Evolutionary conservation across 1,284 basidiomycete species (phyloP).

Genomic region (Erythrobasidium hasegawianum): DNA sequence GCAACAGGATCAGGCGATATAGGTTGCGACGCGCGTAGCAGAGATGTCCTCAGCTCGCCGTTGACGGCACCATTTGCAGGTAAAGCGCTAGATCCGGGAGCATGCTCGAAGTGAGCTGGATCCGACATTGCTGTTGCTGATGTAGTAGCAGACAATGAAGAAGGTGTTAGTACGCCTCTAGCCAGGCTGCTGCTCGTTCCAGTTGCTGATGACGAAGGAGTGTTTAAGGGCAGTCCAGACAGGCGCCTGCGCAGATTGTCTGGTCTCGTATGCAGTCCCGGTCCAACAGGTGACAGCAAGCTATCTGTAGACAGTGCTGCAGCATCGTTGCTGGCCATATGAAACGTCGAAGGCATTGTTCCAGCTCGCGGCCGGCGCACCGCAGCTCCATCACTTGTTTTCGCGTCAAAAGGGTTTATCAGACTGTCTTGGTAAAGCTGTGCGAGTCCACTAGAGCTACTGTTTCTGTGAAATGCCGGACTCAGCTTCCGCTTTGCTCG

Average conservation of each 20-base stretch:
- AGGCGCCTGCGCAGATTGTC: constrained; percentile 4
- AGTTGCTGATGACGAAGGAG: not conserved
- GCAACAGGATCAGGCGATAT: constrained; percentile 23
- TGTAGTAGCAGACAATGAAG: not conserved
- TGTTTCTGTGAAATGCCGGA: not conserved
- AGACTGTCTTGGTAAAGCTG: not conserved
- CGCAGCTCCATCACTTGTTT: not conserved
- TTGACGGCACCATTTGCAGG: not conserved
- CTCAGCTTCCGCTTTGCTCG: not conserved
- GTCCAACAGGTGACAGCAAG: constrained; percentile 21
- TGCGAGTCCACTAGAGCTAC: not conserved
- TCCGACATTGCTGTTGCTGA: constrained; percentile 2
- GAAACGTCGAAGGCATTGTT: constrained; percentile 34
- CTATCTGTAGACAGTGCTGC: constrained; percentile 8
- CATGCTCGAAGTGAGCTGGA: not conserved
- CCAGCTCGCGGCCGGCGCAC: constrained; percentile 27
- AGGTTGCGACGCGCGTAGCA: constrained; percentile 27
- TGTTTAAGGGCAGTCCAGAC: not conserved
- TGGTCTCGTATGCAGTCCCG: not conserved
- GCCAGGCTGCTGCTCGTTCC: constrained; percentile 10
- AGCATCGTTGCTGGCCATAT: constrained; percentile 1
- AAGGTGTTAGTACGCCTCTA: constrained; percentile 8
- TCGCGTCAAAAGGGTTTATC: not conserved
- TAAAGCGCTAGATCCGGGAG: not conserved
- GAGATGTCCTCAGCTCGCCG: constrained; percentile 17